These are phyloP conservation scores for Porcisia deanei DNA, from an alignment of 208 protist genomes.

Conservation along the genomic window DNA sequence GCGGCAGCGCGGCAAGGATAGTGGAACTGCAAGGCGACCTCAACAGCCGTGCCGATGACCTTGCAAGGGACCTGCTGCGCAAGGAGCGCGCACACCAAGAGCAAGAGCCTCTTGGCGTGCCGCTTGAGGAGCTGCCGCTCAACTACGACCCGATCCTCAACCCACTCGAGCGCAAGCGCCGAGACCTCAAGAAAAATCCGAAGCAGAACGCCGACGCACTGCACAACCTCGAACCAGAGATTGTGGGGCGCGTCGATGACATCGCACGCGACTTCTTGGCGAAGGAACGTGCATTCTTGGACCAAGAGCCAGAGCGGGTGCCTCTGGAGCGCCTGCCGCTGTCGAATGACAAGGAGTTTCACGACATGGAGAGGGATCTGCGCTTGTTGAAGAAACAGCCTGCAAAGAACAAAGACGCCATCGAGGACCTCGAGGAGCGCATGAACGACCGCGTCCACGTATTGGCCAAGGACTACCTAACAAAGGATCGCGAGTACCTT, in stretches of 20 bases:
- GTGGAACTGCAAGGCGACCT: slow-evolving; percentile 67
- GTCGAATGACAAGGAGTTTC: slow-evolving; percentile 63
- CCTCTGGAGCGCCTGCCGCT: slow-evolving; percentile 62
- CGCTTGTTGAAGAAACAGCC: slow-evolving; percentile 66
- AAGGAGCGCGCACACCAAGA: slow-evolving; percentile 74
- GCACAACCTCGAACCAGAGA: slow-evolving; percentile 55
- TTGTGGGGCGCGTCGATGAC: slow-evolving; percentile 59
- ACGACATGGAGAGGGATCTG: slow-evolving; percentile 64
- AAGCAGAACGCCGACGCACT: slow-evolving; percentile 60
- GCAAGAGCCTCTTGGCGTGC: slow-evolving; percentile 69
- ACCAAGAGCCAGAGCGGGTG: slow-evolving; percentile 64
- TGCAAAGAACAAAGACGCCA: slow-evolving; percentile 59
- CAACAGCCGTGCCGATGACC: slow-evolving; percentile 59
- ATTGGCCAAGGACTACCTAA: slow-evolving; percentile 63
- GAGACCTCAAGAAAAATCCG: slow-evolving; percentile 70
- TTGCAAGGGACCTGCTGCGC: slow-evolving; percentile 63
- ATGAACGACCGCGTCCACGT: slow-evolving; percentile 74
- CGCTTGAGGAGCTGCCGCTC: slow-evolving; percentile 64
- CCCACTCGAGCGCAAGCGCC: slow-evolving; percentile 67
- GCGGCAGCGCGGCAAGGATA: slow-evolving; percentile 60
- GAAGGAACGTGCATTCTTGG: slow-evolving; percentile 76
- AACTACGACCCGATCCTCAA: slow-evolving; percentile 70
- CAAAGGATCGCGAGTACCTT: slow-evolving; percentile 50
- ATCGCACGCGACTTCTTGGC: slow-evolving; percentile 69
- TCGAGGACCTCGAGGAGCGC: slow-evolving; percentile 61